Conservation (phyloP, 163 green algal species). For the Volvox carteri region DNA sequence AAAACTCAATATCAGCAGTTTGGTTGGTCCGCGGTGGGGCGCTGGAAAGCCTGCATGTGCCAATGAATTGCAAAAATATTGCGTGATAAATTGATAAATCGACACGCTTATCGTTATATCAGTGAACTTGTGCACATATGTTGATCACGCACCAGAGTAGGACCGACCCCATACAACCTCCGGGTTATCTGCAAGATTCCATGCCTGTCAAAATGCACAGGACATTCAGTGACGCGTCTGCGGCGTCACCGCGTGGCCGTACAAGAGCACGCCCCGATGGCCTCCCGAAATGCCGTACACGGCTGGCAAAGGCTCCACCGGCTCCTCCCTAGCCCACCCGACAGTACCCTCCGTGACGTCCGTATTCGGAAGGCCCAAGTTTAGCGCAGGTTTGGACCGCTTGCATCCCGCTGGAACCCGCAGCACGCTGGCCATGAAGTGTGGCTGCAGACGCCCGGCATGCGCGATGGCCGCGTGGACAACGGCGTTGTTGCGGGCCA, state of each 20-base stretch:
- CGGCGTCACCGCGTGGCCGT: not conserved
- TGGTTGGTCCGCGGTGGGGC: no score
- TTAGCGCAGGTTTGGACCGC: not conserved
- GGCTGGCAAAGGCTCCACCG: not conserved
- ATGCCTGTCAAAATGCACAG: no score
- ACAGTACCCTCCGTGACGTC: not conserved
- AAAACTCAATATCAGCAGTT: no score
- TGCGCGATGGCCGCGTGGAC: slow-evolving; percentile 13
- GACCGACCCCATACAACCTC: no score
- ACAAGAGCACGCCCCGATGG: slow-evolving; percentile 19
- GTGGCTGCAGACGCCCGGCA: slow-evolving; percentile 5
- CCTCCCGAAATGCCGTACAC: slow-evolving; percentile 31
- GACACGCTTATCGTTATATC: no score
- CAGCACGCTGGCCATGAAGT: slow-evolving; percentile 24
- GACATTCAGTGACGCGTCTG: no score
- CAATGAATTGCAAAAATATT: no score
- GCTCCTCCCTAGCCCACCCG: not conserved
- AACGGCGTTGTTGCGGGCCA: slow-evolving; percentile 22
- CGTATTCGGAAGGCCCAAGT: not conserved
- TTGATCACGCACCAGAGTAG: no score
- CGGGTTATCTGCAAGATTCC: no score
- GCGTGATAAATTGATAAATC: no score
- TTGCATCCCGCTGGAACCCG: not conserved
- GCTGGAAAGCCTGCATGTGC: no score
- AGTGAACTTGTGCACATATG: no score